phyloP scores from a whole-genome alignment of 306 rosid species.

The Vicia villosa region DNA sequence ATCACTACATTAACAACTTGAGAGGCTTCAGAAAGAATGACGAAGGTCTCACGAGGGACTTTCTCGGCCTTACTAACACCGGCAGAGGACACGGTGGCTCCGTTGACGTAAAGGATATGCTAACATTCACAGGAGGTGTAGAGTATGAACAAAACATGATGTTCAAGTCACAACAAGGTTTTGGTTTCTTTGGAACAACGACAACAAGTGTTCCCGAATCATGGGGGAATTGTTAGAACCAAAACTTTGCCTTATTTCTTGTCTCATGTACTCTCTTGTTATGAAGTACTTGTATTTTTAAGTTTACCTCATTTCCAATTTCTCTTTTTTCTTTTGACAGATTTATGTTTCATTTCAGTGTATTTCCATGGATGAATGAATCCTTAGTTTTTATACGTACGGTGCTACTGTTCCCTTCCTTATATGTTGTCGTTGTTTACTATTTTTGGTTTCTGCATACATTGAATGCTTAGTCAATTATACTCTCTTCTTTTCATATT shows the following conservation, averaged over 20 bases:
- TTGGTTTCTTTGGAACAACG: conserved; percentile 61
- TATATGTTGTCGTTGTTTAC: not conserved
- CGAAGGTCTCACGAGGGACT: conserved; percentile 76
- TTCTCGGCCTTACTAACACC: conserved; percentile 61
- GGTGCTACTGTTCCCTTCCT: not conserved
- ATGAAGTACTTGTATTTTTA: conserved; percentile 13
- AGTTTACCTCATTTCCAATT: not conserved
- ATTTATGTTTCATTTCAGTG: conserved; percentile 8
- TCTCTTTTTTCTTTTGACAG: too few relatives aligned
- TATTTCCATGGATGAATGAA: conserved; percentile 17
- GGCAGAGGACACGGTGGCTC: conserved; percentile 30
- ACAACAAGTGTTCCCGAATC: conserved; percentile 57
- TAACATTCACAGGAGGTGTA: conserved; percentile 57
- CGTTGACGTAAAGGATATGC: conserved; percentile 58
- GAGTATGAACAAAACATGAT: conserved; percentile 46
- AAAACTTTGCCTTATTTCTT: not conserved
- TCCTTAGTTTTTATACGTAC: not conserved
- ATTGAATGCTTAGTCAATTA: too few relatives aligned
- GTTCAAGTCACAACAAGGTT: conserved; percentile 62
- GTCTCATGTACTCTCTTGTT: not conserved
- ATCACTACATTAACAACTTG: conserved; percentile 37
- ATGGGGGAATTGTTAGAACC: conserved; percentile 54
- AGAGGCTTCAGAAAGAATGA: conserved; percentile 41
- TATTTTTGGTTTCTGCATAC: not conserved
- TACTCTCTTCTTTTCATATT: too few relatives aligned